Evolutionary conservation across 2,329 filamentous ascomycete genomes (phyloP).

Genomic region (Nemania sp.): DNA sequence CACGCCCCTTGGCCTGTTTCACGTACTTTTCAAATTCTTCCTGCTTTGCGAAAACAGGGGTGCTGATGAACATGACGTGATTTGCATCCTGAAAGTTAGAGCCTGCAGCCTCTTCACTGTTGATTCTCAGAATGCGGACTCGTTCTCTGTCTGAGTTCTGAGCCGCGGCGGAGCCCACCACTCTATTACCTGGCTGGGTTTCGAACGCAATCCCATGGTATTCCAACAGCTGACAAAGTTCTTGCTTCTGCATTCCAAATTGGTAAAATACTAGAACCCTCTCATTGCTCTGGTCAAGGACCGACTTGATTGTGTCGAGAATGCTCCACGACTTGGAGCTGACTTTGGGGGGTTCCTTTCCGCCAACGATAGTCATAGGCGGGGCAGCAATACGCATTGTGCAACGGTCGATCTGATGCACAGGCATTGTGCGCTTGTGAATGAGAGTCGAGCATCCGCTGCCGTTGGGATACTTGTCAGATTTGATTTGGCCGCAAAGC

Average conservation of each 20-base stretch:
- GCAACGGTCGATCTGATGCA: constrained; percentile 19
- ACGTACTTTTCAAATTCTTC: constrained; percentile 44
- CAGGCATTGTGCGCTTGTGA: constrained; percentile 16
- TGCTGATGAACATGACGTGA: constrained; percentile 48
- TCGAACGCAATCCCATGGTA: constrained; percentile 23
- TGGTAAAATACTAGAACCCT: constrained; percentile 47
- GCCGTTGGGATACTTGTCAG: constrained; percentile 11
- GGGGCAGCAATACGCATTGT: neutral
- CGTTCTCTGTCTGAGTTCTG: neutral
- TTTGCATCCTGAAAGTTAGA: constrained; percentile 49
- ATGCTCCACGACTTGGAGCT: constrained; percentile 37
- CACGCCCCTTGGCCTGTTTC: constrained; percentile 48
- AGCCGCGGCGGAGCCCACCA: neutral
- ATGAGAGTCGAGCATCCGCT: constrained; percentile 17
- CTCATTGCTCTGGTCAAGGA: constrained; percentile 25
- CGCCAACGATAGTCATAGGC: neutral
- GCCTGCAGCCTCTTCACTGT: constrained; percentile 46
- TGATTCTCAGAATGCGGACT: constrained; percentile 46
- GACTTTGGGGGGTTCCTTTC: neutral
- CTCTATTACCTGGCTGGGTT: neutral
- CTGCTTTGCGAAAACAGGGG: constrained; percentile 40
- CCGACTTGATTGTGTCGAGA: constrained; percentile 19
- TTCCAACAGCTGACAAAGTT: constrained; percentile 33
- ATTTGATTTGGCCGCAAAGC: constrained; percentile 29
- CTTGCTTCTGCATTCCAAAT: constrained; percentile 37